Conservation (phyloP, 2,329 filamentous ascomycete genomes). For the Xylogone sp. region DNA sequence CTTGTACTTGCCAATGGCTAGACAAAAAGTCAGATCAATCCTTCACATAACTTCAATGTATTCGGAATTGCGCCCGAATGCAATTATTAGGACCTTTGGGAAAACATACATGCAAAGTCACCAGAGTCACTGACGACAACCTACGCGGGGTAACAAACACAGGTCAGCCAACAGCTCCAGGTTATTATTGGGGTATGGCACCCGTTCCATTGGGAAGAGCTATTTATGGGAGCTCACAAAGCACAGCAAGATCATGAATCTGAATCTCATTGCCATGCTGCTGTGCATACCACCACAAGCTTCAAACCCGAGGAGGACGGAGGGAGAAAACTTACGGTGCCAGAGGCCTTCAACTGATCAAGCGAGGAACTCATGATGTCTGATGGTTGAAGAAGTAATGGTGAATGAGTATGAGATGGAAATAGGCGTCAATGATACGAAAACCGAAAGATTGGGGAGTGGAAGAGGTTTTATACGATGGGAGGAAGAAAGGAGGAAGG, state of each 20-base stretch:
- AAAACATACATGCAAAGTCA: constrained; percentile 72
- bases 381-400: constrained; percentile 1
- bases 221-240: background rate
- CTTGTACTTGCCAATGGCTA: constrained; percentile 99
- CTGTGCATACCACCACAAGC: constrained; percentile 1
- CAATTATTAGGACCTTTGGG: constrained; percentile 10
- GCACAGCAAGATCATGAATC: background rate
- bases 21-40: constrained; percentile 34
- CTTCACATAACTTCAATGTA: background rate
- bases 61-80: constrained; percentile 9
- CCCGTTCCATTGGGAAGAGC: constrained; percentile 3
- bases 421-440: too few species aligned
- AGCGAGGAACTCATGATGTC: constrained; percentile 76
- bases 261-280: constrained; percentile 5
- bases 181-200: too few species aligned
- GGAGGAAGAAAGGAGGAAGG: background rate
- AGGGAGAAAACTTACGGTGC: constrained; percentile 72
- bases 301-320: background rate
- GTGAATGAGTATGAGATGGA: too few species aligned
- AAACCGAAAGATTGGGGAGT: too few species aligned
- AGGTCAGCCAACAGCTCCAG: constrained; percentile 10
- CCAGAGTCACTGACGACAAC: constrained; percentile 97
- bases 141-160: constrained; percentile 40
- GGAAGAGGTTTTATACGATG: background rate
- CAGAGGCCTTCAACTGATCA: constrained; percentile 93